phyloP scores from a whole-genome alignment of 2,329 filamentous ascomycete genomes.

The Colletotrichum falcatum region DNA sequence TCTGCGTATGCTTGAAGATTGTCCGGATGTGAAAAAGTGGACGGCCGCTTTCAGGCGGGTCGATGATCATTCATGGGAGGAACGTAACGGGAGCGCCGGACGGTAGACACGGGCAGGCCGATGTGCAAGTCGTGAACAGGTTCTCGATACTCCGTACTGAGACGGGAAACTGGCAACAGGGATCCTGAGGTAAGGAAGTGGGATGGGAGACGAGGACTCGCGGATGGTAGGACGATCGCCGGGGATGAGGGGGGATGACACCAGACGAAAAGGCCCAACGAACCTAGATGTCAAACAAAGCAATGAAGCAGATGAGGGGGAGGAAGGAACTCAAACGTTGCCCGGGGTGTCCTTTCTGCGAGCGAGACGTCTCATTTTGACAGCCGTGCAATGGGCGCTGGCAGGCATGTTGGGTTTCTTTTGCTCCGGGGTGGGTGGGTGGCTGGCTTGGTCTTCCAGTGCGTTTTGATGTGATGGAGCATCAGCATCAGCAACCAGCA shows the following conservation, averaged over 20 bases:
- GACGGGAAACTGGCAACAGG: not conserved
- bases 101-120: not conserved
- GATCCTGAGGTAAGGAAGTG: no score
- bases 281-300: not conserved
- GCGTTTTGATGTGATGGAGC: constrained; percentile 1
- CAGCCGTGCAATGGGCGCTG: not conserved
- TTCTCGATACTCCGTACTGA: not conserved
- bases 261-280: constrained; percentile 7
- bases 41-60: constrained; percentile 21
- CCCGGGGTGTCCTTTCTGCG: not conserved
- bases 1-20: constrained; percentile 1
- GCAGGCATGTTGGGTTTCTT: constrained; percentile 17
- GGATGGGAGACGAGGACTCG: not conserved
- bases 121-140: not conserved
- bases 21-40: constrained; percentile 10
- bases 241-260: not conserved
- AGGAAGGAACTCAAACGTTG: not conserved
- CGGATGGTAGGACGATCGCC: no score
- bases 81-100: not conserved
- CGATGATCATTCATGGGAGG: constrained; percentile 14
- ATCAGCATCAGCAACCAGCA: constrained; percentile 11
- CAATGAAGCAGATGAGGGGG: not conserved
- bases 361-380: constrained; percentile 18
- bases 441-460: not conserved
- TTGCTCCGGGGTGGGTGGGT: not conserved